A percentile compares a stretch with the other conserved stretches of the same genome.
phyloP scores from a whole-genome alignment of 768 basidiomycete species.

The Serendipita sp. region DNA sequence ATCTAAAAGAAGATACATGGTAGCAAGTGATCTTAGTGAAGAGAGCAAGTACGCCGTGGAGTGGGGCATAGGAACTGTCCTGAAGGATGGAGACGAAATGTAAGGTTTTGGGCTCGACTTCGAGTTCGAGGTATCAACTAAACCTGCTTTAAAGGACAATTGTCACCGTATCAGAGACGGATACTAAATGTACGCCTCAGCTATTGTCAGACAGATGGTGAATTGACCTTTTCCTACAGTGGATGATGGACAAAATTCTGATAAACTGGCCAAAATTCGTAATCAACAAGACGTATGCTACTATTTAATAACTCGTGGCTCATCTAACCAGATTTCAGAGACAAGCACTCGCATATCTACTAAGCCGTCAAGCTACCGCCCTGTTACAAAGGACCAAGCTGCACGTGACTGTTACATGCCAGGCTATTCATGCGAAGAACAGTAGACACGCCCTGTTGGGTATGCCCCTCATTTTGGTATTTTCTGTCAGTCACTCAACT shows the following conservation, averaged over 20 bases:
- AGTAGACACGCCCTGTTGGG: constrained; percentile 75
- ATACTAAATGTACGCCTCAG: constrained; percentile 52
- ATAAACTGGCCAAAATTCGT: constrained; percentile 62
- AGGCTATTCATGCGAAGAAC: constrained; percentile 97
- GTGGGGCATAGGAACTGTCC: constrained; percentile 94
- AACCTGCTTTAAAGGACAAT: constrained; percentile 35
- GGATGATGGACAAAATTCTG: constrained; percentile 52
- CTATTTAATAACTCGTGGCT: background rate
- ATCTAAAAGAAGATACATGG: constrained; percentile 55
- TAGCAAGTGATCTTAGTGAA: constrained; percentile 88
- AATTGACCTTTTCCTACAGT: constrained; percentile 32
- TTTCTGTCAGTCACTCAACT: background rate
- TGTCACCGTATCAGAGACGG: constrained; percentile 85
- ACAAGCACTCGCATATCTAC: constrained; percentile 74
- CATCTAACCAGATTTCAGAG: constrained; percentile 32
- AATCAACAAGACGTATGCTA: constrained; percentile 74
- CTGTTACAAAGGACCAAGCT: constrained; percentile 81
- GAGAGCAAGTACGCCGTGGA: constrained; percentile 91
- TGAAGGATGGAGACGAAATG: constrained; percentile 89
- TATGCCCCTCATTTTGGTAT: constrained; percentile 17
- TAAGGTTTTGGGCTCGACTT: constrained; percentile 16
- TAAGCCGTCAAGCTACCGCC: constrained; percentile 75
- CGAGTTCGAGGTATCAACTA: background rate
- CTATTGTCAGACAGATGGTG: background rate
- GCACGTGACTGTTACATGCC: constrained; percentile 75